A percentile compares a stretch with the other conserved stretches of the same genome.
phyloP scores from a whole-genome alignment of 345 rosid genomes.

The Brassica cretica region DNA sequence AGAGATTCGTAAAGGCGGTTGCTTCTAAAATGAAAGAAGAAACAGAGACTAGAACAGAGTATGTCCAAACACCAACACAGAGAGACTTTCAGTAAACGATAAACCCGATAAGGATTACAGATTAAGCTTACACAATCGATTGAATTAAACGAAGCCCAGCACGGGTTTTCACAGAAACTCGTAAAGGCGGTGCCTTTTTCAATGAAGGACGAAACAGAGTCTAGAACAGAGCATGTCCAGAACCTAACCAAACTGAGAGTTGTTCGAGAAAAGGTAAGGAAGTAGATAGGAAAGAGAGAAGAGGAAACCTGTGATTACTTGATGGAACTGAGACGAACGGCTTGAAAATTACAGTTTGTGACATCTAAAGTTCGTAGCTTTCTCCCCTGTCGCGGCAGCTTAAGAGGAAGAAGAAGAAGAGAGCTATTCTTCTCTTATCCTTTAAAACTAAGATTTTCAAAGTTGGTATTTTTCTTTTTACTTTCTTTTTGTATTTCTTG shows the following conservation, averaged over 20 bases:
- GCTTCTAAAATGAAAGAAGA: too few relatives aligned
- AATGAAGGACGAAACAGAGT: neutral
- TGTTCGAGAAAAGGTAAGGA: slow-evolving; percentile 7
- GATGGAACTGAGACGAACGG: slow-evolving; percentile 43
- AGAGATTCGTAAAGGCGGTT: neutral
- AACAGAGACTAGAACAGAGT: neutral
- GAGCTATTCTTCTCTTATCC: slow-evolving; percentile 28
- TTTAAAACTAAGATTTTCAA: slow-evolving; percentile 7
- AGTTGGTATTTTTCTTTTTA: neutral
- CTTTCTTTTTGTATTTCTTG: neutral
- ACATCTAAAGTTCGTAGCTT: slow-evolving; percentile 36
- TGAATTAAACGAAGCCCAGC: slow-evolving; percentile 2
- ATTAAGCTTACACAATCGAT: slow-evolving; percentile 17
- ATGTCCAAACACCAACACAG: slow-evolving; percentile 5
- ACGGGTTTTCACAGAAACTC: neutral
- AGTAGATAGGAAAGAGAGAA: slow-evolving; percentile 2
- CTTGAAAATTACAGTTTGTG: slow-evolving; percentile 39
- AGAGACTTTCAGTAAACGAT: slow-evolving; percentile 8
- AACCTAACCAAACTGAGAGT: slow-evolving; percentile 4
- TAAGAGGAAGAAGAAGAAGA: slow-evolving; percentile 15
- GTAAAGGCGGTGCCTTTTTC: neutral
- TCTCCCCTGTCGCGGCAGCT: slow-evolving; percentile 11
- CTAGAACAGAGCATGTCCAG: slow-evolving; percentile 1
- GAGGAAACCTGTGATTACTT: slow-evolving; percentile 43
- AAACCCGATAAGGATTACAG: neutral